Evolutionary conservation across 2,329 filamentous ascomycete genomes (phyloP), one percentile per base, ranked within the genome.

Genomic region (Metarhizium robertsii): DNA sequence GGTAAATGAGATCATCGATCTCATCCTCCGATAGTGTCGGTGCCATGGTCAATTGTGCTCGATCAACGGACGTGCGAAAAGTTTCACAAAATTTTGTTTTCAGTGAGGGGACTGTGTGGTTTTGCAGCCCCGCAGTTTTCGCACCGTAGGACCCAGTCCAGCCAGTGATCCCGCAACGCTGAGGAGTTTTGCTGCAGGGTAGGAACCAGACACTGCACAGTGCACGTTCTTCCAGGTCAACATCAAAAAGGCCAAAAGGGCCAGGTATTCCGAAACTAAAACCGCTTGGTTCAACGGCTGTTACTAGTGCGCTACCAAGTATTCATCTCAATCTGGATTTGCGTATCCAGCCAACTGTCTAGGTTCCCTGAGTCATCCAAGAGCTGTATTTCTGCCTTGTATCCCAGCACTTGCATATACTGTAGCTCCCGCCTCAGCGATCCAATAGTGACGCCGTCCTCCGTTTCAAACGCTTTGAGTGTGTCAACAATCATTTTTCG

Each of bases 1-100:
- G 84, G 75, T 96, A 96, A 62, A 97, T 82, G 61, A 97, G 80
- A 72, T 97, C 92, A 69, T 96, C 92, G 65, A 95, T 86, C 70
- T 91, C 83, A 53, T 96, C 92, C 67, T 88, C 85, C 52, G 81
- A 81, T 51, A 92, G 75, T 58, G 75, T 74, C 25, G 76, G 77
- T 32, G 77, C 73, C 72, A 80, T 79, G 55, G 45, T 49, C 54
- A 20, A 45, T 18, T 54, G 36, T 43, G 49, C 13, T 36, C 53
- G 52, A 50, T 51, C 51, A 40, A 47, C 59, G 50, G 54, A 51
- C 32, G 55, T 55, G 61, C 60, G 66, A 70, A 70, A 25, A 62
- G 63, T 65, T 69, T 68, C 62, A 54, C 40, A 42, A 53, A 59
- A 38, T 60, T 29, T 47, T 54, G 42, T 51, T 29, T 40, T n/a